Conservation (phyloP, 2,329 filamentous ascomycete species). For the Macrophomina pseudophaseolina region DNA sequence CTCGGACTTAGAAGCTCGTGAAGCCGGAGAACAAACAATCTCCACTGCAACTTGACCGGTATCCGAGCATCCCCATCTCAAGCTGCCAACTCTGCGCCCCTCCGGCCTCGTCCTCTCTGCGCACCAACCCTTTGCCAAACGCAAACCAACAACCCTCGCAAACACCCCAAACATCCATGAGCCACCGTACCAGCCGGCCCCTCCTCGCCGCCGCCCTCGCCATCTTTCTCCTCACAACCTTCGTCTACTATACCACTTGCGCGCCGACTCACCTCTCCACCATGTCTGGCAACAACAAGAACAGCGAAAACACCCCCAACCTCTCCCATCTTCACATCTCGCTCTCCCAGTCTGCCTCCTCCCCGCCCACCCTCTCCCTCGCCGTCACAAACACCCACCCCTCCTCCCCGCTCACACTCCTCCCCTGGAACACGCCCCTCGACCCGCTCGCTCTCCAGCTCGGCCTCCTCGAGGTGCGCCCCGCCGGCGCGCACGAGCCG, state of each 20-base stretch:
- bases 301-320: background rate
- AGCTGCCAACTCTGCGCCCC: background rate
- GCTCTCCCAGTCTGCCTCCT: constrained; percentile 37
- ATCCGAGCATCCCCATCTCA: background rate
- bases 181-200: constrained; percentile 1
- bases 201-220: constrained; percentile 50
- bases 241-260: constrained; percentile 36
- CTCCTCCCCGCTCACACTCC: constrained; percentile 40
- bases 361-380: constrained; percentile 41
- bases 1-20: background rate
- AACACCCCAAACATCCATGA: background rate
- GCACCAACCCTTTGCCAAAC: too few species aligned
- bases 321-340: constrained; percentile 39
- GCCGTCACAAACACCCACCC: constrained; percentile 44
- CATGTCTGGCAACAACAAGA: constrained; percentile 43
- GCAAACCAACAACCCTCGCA: constrained; percentile 32
- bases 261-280: constrained; percentile 37
- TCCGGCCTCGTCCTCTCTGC: background rate
- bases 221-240: constrained; percentile 49
- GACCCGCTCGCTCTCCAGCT: constrained; percentile 45
- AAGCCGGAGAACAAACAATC: background rate
- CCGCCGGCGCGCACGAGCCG: constrained; percentile 38
- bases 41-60: background rate
- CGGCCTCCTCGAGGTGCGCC: constrained; percentile 43
- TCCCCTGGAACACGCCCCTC: constrained; percentile 49